Evolutionary conservation across 208 protist species (phyloP).

Genomic region (Endotrypanum monterogeii): DNA sequence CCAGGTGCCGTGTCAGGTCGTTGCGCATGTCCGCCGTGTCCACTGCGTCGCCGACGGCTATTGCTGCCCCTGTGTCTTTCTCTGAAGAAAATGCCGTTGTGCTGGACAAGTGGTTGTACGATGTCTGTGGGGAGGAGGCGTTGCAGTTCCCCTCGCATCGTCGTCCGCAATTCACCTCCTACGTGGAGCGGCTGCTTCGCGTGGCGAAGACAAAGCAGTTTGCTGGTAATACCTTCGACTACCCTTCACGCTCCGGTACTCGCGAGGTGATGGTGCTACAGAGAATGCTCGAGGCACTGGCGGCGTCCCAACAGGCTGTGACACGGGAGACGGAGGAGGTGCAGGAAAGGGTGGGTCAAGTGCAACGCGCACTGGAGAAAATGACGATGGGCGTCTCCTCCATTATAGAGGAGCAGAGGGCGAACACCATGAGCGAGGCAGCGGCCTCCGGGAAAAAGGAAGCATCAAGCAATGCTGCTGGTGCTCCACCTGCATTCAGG

Average conservation of each 20-base stretch:
- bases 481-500: not conserved
- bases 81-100: conserved; percentile 48
- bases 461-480: not conserved
- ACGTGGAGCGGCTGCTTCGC: conserved; percentile 28
- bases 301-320: conserved; percentile 21
- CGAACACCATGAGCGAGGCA: conserved; percentile 4
- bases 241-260: conserved; percentile 50
- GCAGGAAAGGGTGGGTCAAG: conserved; percentile 23
- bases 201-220: conserved; percentile 31
- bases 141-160: conserved; percentile 65
- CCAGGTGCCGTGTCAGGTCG: not conserved
- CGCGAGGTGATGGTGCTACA: conserved; percentile 60
- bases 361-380: conserved; percentile 38
- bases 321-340: conserved; percentile 17
- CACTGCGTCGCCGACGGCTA: not conserved
- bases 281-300: conserved; percentile 39
- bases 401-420: conserved; percentile 20
- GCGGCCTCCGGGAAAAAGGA: not conserved
- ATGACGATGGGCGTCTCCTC: conserved; percentile 33
- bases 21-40: not conserved
- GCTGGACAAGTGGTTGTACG: conserved; percentile 65
- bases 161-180: conserved; percentile 39
- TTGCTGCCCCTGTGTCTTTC: conserved; percentile 15
- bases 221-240: conserved; percentile 47
- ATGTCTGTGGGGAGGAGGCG: conserved; percentile 54